Percentiles rank a stretch among this genome's conserved stretches.
Evolutionary conservation across 2,329 filamentous ascomycete species (phyloP).

Genomic region (Didymosphaeria variabile): DNA sequence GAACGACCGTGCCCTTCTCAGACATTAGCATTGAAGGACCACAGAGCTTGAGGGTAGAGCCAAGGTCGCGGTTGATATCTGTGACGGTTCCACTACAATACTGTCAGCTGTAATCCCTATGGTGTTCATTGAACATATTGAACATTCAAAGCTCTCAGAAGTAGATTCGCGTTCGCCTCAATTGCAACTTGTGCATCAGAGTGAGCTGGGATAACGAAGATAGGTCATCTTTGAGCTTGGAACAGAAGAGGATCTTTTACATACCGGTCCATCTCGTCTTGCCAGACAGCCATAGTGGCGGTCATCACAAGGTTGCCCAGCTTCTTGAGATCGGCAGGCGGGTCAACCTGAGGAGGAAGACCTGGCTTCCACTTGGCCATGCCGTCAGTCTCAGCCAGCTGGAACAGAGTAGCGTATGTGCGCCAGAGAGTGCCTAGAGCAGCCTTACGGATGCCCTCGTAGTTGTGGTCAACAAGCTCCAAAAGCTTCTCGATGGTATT

Average conservation of each 20-base stretch:
- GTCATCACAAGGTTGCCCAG: slow-evolving; percentile 86
- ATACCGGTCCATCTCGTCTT: slow-evolving; percentile 92
- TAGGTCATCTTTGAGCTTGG: slow-evolving; percentile 73
- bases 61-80: slow-evolving; percentile 93
- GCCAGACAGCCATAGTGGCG: slow-evolving; percentile 85
- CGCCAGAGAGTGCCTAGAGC: slow-evolving; percentile 92
- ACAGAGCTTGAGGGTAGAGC: slow-evolving; percentile 88
- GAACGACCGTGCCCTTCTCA: slow-evolving; percentile 69
- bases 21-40: slow-evolving; percentile 85
- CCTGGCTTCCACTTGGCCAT: slow-evolving; percentile 88
- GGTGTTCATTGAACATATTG: slow-evolving; percentile 19
- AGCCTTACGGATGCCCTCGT: slow-evolving; percentile 93
- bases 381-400: slow-evolving; percentile 81
- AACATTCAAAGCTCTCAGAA: slow-evolving; percentile 61
- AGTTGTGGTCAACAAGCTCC: slow-evolving; percentile 84
- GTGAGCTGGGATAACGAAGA: slow-evolving; percentile 99
- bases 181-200: slow-evolving; percentile 86
- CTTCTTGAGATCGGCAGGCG: slow-evolving; percentile 81
- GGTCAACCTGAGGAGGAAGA: slow-evolving; percentile 80
- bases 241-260: slow-evolving; percentile 55
- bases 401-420: slow-evolving; percentile 89
- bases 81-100: slow-evolving; percentile 79
- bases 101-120: slow-evolving; percentile 30
- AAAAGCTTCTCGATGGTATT: slow-evolving; percentile 84
- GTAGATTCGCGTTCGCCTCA: slow-evolving; percentile 86